Conservation (phyloP, 768 basidiomycete genomes). For the Kwoniella pini region DNA sequence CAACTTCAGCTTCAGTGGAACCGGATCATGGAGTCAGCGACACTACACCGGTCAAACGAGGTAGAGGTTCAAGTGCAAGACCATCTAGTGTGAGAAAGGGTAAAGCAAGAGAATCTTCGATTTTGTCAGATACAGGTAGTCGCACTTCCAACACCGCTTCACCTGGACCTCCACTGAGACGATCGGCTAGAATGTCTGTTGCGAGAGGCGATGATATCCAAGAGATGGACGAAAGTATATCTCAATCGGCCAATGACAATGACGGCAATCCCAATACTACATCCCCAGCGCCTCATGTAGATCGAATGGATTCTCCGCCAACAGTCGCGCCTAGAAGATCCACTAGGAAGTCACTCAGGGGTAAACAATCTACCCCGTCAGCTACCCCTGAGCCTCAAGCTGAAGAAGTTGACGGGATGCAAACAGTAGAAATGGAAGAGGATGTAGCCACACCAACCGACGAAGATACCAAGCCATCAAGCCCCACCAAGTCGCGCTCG, state of each 20-base stretch:
- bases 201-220: constrained; percentile 8
- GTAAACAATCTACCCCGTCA: neutral
- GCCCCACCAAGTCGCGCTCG: neutral
- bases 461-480: neutral
- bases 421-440: neutral
- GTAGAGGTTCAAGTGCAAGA: neutral
- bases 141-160: neutral
- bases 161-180: constrained; percentile 7
- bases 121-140: constrained; percentile 7
- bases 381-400: constrained; percentile 7
- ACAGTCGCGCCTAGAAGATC: constrained; percentile 4
- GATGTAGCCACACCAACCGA: neutral
- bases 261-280: neutral
- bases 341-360: constrained; percentile 3
- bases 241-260: neutral
- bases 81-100: constrained; percentile 11
- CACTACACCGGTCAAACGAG: constrained; percentile 7
- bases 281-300: neutral
- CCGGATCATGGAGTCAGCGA: constrained; percentile 2
- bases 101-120: constrained; percentile 13
- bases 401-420: neutral
- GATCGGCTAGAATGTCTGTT: constrained; percentile 16
- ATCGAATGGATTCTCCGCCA: neutral
- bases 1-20: constrained; percentile 10
- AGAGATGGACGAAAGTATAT: constrained; percentile 9